Conservation (phyloP, 2,329 filamentous ascomycete species). For the Dactylellina drechsleri region DNA sequence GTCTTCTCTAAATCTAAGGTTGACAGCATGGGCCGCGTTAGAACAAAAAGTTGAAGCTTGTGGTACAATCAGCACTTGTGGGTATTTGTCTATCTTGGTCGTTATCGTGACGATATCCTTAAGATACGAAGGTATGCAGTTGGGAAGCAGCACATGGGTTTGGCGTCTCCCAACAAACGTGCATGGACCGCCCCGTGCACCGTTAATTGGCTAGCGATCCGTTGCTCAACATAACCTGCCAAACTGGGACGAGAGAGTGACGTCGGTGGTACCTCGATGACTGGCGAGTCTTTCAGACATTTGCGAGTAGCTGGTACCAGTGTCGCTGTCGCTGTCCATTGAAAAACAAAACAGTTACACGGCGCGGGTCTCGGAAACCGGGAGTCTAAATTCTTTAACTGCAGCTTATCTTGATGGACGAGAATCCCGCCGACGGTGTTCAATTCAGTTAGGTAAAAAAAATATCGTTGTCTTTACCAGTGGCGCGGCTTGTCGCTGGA, state of each 20-base stretch:
- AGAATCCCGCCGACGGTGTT: slow-evolving; percentile 18
- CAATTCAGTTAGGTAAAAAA: not conserved
- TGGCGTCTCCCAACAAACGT: slow-evolving; percentile 40
- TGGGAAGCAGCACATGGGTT: slow-evolving; percentile 18
- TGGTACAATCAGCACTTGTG: too few species aligned
- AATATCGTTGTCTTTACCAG: not conserved
- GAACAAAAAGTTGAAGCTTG: too few species aligned
- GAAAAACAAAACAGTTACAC: too few species aligned
- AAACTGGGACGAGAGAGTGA: slow-evolving; percentile 25
- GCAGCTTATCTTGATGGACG: slow-evolving; percentile 32
- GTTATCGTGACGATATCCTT: too few species aligned
- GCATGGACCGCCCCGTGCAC: not conserved
- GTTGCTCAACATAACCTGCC: slow-evolving; percentile 28
- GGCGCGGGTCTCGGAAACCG: too few species aligned
- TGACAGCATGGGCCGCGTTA: too few species aligned
- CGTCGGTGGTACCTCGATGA: slow-evolving; percentile 26
- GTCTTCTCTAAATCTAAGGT: too few species aligned
- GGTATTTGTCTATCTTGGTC: too few species aligned
- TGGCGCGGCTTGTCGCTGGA: not conserved
- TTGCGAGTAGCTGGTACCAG: not conserved
- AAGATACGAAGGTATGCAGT: slow-evolving; percentile 1
- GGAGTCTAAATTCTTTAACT: too few species aligned
- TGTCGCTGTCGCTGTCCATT: not conserved
- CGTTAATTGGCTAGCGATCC: slow-evolving; percentile 3
- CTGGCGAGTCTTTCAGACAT: slow-evolving; percentile 14